Evolutionary conservation across 192 early-diverging fungal genomes (phyloP).

Genomic region (Podila verticillata): DNA sequence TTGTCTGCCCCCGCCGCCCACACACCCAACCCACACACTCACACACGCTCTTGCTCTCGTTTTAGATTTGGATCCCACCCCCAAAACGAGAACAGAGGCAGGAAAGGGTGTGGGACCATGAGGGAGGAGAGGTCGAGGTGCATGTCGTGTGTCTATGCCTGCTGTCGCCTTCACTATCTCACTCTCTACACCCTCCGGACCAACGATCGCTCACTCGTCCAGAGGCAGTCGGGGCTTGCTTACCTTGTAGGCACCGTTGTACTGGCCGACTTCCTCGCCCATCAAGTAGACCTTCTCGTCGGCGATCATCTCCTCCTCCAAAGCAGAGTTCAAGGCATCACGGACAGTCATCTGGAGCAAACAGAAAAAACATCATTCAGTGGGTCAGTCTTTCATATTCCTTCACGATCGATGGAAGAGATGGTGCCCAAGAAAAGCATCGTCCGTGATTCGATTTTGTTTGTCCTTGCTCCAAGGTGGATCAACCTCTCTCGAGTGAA

Average conservation of each 20-base stretch:
- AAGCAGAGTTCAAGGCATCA: conserved; percentile 95
- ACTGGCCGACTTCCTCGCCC: conserved; percentile 98
- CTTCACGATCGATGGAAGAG: background rate
- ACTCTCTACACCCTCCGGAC: background rate
- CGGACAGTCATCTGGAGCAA: conserved; percentile 90
- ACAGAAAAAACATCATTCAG: background rate
- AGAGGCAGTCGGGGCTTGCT: background rate
- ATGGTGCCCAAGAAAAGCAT: background rate
- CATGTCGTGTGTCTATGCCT: too few species aligned
- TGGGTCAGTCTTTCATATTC: background rate
- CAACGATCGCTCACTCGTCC: background rate
- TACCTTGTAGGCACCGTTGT: conserved; percentile 99
- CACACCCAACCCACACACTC: too few species aligned
- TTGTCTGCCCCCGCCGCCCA: too few species aligned
- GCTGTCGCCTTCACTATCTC: background rate
- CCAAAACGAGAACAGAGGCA: too few species aligned
- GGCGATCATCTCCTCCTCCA: conserved; percentile 95
- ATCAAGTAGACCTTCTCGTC: conserved; percentile 94
- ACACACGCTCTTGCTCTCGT: too few species aligned
- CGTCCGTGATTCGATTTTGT: too few species aligned
- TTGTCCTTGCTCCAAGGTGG: too few species aligned
- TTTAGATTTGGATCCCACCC: too few species aligned
- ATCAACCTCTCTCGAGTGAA: too few species aligned
- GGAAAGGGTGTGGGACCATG: too few species aligned
- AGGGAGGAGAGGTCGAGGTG: too few species aligned